Evolutionary conservation across 2,329 filamentous ascomycete genomes (phyloP), one percentile per base, ranked within the genome.

Genomic region (Phialophora tarda): DNA sequence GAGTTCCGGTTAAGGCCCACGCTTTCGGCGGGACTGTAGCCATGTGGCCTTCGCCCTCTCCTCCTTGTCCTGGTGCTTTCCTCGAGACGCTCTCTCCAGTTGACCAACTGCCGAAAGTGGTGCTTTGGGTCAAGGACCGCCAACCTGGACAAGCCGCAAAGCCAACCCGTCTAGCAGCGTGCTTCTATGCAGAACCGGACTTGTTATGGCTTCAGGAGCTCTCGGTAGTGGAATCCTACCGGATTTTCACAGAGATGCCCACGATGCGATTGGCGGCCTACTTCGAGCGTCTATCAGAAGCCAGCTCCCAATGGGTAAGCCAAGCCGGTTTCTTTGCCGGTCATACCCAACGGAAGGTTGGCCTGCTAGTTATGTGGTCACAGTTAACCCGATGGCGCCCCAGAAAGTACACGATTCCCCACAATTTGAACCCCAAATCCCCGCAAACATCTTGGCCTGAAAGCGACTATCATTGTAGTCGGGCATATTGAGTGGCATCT

Each of bases 361-460:
- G 21, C 47, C 44, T 12, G 7, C 30, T 30, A 30, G 10, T 10
- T 30, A 10, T 30, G 10, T 47, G 28, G 30, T 17, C 26, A 26
- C 30, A 8, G 58, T 14, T 26, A 23, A n/a, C 21, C 41, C 28
- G 41, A 30, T n/a, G 26, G 17, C 14, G 26, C 58, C 30, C 58
- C 47, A 61, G 30, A 50, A 32, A 23, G 47, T 51, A 28, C 28
- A 4, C 50, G 30, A 38, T 26, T 55, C 26, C 61, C 61, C 48
- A 53, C 61, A 63, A 38, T 48, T 14, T 48, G 28, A 48, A 63
- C 61, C 61, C 61, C 61, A 50, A 34, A 24, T 58, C 61, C 47
- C 61, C 61, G 24, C 61, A 63, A 41, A 26, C 2, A 56, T 47
- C 41, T 48, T 47, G 58, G 58, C 58, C 17, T 7, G 14, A 50